Conservation (phyloP, 805 yeast genomes). For the Yamadazyma laniorum region DNA sequence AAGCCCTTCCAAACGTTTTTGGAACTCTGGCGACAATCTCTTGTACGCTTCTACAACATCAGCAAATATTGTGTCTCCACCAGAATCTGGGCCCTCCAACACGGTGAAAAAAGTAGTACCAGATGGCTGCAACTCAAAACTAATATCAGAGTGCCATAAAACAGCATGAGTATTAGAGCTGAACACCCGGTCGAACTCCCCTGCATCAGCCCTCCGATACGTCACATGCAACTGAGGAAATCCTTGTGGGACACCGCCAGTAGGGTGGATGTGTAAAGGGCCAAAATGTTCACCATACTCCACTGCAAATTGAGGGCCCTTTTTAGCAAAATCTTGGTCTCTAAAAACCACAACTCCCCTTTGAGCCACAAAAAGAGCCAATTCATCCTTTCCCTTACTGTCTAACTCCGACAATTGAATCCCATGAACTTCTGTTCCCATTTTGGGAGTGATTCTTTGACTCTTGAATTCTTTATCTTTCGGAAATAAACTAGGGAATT, state of each 20-base stretch:
- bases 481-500: slow-evolving; percentile 22
- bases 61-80: slow-evolving; percentile 39
- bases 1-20: slow-evolving; percentile 28
- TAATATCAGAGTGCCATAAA: slow-evolving; percentile 38
- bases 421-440: slow-evolving; percentile 30
- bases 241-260: slow-evolving; percentile 24
- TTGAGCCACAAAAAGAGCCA: slow-evolving; percentile 31
- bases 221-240: slow-evolving; percentile 35
- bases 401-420: slow-evolving; percentile 28
- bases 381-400: slow-evolving; percentile 29
- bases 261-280: slow-evolving; percentile 22
- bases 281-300: slow-evolving; percentile 19
- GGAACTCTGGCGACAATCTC: slow-evolving; percentile 35
- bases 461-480: slow-evolving; percentile 11
- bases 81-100: slow-evolving; percentile 35
- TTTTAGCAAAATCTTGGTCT: slow-evolving; percentile 29
- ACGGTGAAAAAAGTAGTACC: slow-evolving; percentile 35
- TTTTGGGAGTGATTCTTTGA: slow-evolving; percentile 29
- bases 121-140: slow-evolving; percentile 36
- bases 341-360: slow-evolving; percentile 35
- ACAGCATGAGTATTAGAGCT: slow-evolving; percentile 27
- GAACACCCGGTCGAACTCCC: slow-evolving; percentile 28
- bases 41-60: slow-evolving; percentile 38
- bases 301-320: slow-evolving; percentile 45
- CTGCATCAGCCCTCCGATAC: slow-evolving; percentile 29